Percentiles rank a stretch among this genome's conserved stretches.
phyloP scores from a whole-genome alignment of 1,284 basidiomycete genomes.

The Xerocomus nothofagi region DNA sequence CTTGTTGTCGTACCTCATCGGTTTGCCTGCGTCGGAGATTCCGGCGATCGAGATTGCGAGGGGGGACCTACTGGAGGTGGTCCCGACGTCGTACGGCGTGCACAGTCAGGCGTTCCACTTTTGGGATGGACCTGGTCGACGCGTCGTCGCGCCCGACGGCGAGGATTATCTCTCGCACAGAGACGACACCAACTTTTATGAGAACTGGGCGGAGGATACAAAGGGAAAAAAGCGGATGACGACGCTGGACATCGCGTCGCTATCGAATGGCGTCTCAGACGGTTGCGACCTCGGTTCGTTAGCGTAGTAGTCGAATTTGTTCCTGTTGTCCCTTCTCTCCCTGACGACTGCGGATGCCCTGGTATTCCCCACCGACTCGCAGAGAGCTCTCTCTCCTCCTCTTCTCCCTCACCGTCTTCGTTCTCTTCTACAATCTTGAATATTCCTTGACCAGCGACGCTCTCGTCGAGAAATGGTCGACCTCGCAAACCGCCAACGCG shows the following conservation, averaged over 20 bases:
- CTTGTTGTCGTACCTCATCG: slow-evolving; percentile 88
- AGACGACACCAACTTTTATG: slow-evolving; percentile 77
- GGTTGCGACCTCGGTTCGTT: slow-evolving; percentile 18
- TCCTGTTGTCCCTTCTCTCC: too few relatives aligned
- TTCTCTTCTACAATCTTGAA: slow-evolving; percentile 68
- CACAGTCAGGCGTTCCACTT: slow-evolving; percentile 88
- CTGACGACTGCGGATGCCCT: too few relatives aligned
- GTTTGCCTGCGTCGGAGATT: slow-evolving; percentile 94
- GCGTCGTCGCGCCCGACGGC: slow-evolving; percentile 45
- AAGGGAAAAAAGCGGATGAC: slow-evolving; percentile 58
- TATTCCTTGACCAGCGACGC: slow-evolving; percentile 51
- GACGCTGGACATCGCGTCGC: slow-evolving; percentile 30
- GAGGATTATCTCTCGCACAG: slow-evolving; percentile 41
- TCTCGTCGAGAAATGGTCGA: slow-evolving; percentile 37
- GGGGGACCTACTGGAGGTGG: slow-evolving; percentile 87
- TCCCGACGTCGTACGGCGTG: slow-evolving; percentile 88
- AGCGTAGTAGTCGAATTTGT: too few relatives aligned
- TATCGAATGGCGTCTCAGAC: slow-evolving; percentile 16
- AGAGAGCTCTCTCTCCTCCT: slow-evolving; percentile 64
- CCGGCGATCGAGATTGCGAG: slow-evolving; percentile 94
- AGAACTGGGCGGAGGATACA: slow-evolving; percentile 84
- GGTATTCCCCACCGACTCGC: slow-evolving; percentile 59
- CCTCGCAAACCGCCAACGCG: slow-evolving; percentile 27
- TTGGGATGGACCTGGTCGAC: slow-evolving; percentile 81
- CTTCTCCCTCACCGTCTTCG: slow-evolving; percentile 58